Evolutionary conservation across 1,284 basidiomycete genomes (phyloP).

Genomic region (Puccinia brachypodii): DNA sequence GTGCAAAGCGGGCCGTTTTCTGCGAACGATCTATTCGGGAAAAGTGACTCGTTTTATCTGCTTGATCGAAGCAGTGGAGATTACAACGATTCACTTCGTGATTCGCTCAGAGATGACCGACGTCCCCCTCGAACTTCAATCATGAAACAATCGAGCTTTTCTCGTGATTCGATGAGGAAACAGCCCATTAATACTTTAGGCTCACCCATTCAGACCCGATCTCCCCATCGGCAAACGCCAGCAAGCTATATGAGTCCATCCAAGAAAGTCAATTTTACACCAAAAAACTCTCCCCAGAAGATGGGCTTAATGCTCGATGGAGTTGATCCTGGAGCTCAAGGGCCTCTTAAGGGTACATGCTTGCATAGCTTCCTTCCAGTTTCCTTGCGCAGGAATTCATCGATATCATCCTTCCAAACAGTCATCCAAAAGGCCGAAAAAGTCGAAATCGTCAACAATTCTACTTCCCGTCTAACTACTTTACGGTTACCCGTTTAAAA

Average conservation of each 20-base stretch:
- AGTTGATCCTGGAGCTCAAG: background rate
- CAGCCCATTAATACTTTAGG: background rate
- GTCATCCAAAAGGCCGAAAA: constrained; percentile 2
- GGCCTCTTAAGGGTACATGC: background rate
- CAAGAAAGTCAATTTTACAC: background rate
- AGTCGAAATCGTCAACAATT: constrained; percentile 1
- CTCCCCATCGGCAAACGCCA: background rate
- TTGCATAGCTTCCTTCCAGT: background rate
- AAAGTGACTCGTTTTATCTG: background rate
- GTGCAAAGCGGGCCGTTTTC: background rate
- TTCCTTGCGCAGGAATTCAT: background rate
- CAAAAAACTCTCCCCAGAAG: background rate
- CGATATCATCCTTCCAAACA: background rate
- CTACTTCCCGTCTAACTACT: constrained; percentile 2
- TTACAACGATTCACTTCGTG: background rate
- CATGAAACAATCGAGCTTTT: background rate
- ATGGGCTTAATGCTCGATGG: background rate
- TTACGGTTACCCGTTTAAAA: background rate
- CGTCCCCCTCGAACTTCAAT: background rate
- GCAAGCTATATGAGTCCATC: background rate
- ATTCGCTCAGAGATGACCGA: background rate
- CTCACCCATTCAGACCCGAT: too few species aligned
- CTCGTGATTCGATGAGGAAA: background rate
- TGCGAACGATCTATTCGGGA: background rate
- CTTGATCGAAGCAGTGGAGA: background rate